Evolutionary conservation across 495 filamentous ascomycete species (phyloP).

Genomic region (Evansstolkia leycettana): DNA sequence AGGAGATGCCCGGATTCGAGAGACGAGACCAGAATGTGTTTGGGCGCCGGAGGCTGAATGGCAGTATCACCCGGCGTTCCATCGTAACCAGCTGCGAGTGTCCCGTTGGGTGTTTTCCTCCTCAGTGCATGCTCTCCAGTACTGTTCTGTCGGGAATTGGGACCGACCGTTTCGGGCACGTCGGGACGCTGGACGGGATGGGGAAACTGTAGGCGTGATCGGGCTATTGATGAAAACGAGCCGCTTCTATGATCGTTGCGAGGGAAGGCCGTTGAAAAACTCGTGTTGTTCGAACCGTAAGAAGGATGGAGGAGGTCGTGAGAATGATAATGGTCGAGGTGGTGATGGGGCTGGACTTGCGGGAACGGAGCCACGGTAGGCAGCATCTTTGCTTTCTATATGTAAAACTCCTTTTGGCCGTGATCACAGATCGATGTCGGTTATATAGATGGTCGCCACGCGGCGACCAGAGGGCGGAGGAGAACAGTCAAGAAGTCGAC

Average conservation of each 20-base stretch:
- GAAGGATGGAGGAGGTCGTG: slow-evolving; percentile 16
- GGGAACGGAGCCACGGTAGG: slow-evolving; percentile 33
- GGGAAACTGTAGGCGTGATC: slow-evolving; percentile 28
- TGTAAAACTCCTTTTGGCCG: not conserved
- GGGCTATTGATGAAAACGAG: slow-evolving; percentile 16
- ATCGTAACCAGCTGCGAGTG: slow-evolving; percentile 88
- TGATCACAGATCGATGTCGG: slow-evolving; percentile 3
- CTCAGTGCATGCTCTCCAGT: slow-evolving; percentile 66
- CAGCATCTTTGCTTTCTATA: slow-evolving; percentile 22
- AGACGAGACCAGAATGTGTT: slow-evolving; percentile 81
- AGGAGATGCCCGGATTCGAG: slow-evolving; percentile 27
- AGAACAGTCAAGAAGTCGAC: slow-evolving; percentile 12
- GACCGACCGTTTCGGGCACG: slow-evolving; percentile 12
- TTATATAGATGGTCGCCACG: slow-evolving; percentile 3
- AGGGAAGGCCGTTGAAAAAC: slow-evolving; percentile 10
- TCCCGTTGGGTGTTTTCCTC: slow-evolving; percentile 89
- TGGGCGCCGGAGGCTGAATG: slow-evolving; percentile 64
- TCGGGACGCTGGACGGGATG: slow-evolving; percentile 32
- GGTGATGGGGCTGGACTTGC: slow-evolving; percentile 34
- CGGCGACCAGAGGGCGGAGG: not conserved
- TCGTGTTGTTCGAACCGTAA: slow-evolving; percentile 20
- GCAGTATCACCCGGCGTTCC: slow-evolving; percentile 66
- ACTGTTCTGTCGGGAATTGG: slow-evolving; percentile 13
- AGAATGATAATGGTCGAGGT: slow-evolving; percentile 22
- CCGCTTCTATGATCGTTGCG: slow-evolving; percentile 16